Base-by-base conservation (phyloP, 331 rosid genomes). In the Spiraea crenata region DNA sequence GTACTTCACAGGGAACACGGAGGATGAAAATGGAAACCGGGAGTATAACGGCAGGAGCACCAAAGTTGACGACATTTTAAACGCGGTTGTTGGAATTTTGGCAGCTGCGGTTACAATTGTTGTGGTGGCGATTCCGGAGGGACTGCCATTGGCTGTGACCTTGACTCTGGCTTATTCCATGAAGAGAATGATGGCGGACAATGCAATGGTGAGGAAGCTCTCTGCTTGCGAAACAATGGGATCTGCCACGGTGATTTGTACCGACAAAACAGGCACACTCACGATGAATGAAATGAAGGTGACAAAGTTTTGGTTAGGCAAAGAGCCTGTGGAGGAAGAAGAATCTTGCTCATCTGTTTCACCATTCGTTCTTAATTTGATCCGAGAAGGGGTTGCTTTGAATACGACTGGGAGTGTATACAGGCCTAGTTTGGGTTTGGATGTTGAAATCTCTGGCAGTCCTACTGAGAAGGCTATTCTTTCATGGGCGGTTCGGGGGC, bases 391-490 rank as follows among this genome's bases (percentile, higher is more conserved):
- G 48, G 76, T 79, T 1, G 82, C 81, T 5, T 41, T 85, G 4
- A 85, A 85, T 69, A 85, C 83, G 0, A 79, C 83, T 0, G 77
- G 79, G 10, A 63, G 79, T 54, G 71, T 75, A 31, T 72, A 65
- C 77, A 65, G 9, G 58, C 35, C 82, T 42, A 69, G 15, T 7
- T 44, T 6, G 6, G 54, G 37, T 39, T 58, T 47, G 0, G 57
- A 64, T 46, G 46, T 74, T n/a, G 82, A 82, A 63, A 50, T 81
- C 61, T 72, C 82, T 4, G 78, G 84, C 12, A 77, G 79, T 54
- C 82, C 82, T 12, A 78, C 82, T 44, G 86, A 81, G 52, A 79
- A 81, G 10, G 84, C 88, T 7, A 76, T 84, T 70, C 84, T 81
- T 42, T 78, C 67, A 0, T 84, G 84, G 88, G 82, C 78, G 8